phyloP scores from a whole-genome alignment of 768 basidiomycete genomes.

The Suillus bovinus region DNA sequence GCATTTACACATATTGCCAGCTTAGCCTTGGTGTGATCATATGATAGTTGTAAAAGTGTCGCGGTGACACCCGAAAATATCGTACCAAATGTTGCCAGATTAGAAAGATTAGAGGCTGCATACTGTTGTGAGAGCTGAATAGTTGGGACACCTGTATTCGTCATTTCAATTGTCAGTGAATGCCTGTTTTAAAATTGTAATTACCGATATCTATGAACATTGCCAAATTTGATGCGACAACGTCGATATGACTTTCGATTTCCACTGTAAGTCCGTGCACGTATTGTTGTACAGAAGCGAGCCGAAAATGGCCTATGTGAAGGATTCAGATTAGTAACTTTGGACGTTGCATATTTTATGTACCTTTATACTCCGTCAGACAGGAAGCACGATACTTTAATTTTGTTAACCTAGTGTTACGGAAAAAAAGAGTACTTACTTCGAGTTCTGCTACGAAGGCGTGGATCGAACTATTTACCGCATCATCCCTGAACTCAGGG shows the following conservation, averaged over 20 bases:
- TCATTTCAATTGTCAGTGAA: not conserved
- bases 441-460: slow-evolving; percentile 43
- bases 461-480: slow-evolving; percentile 39
- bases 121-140: slow-evolving; percentile 45
- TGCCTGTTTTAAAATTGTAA: slow-evolving; percentile 18
- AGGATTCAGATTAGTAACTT: not conserved
- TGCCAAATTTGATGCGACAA: slow-evolving; percentile 37
- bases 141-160: slow-evolving; percentile 38
- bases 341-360: not conserved
- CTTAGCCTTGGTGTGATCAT: slow-evolving; percentile 21
- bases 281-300: slow-evolving; percentile 44
- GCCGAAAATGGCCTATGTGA: slow-evolving; percentile 41
- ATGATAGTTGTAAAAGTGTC: slow-evolving; percentile 42
- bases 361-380: slow-evolving; percentile 40
- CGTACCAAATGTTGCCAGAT: slow-evolving; percentile 44
- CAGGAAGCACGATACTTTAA: slow-evolving; percentile 47
- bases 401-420: not conserved
- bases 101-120: slow-evolving; percentile 40
- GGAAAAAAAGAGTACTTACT: slow-evolving; percentile 20
- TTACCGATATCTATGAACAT: slow-evolving; percentile 45
- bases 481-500: slow-evolving; percentile 46
- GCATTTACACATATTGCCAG: slow-evolving; percentile 38
- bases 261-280: slow-evolving; percentile 41
- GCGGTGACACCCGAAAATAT: slow-evolving; percentile 47
- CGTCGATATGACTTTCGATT: slow-evolving; percentile 44